Evolutionary conservation across 441 rosid species (phyloP), one percentile per base, ranked within the genome.

Genomic region (Erysimum cheiri): DNA sequence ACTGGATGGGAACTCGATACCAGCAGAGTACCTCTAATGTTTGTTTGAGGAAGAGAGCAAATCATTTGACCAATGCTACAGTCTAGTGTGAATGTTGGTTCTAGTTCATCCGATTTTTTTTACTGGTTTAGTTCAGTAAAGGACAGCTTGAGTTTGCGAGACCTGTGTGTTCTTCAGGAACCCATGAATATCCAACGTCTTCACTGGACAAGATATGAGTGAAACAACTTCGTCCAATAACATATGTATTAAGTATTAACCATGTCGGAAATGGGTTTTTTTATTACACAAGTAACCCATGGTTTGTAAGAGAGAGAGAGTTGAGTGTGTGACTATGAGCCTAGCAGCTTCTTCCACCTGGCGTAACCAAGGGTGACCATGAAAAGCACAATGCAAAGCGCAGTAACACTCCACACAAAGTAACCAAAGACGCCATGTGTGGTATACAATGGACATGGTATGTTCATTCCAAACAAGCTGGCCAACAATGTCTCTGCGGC

Each of bases 261-360:
- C 14, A 59, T 59, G 19, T 59, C 12, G 4, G 11, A n/a, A 39
- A 24, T 22, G 22, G 19, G 5, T 47, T 24, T 58, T n/a, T 26
- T 26, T n/a, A 40, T 39, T 40, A 60, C 50, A 60, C 24, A 24
- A 41, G 57, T 19, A 35, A 5, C 28, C 28, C 50, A 54, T 15
- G 24, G 10, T 43, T 55, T 19, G n/a, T 22, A n/a, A 36, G 0
- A 56, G 11, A 26, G 39, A 29, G 8, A 36, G 13, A 14, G 11
- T 22, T 50, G 6, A 29, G 43, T 17, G 60, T 15, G 29, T 28
- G 54, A 12, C 81, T 69, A 90, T 15, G 93, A 75, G 62, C 97
- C 98, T 17, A 90, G 89, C 61, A 95, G 81, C 83, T 89, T 95
- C 93, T 90, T 92, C 99, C 98, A 84, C 79, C 92, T 83, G 31